Percentiles rank a stretch among this genome's conserved stretches.
Conservation (phyloP, 352 stramenopile species). For the Globisporangium cederbergense region DNA sequence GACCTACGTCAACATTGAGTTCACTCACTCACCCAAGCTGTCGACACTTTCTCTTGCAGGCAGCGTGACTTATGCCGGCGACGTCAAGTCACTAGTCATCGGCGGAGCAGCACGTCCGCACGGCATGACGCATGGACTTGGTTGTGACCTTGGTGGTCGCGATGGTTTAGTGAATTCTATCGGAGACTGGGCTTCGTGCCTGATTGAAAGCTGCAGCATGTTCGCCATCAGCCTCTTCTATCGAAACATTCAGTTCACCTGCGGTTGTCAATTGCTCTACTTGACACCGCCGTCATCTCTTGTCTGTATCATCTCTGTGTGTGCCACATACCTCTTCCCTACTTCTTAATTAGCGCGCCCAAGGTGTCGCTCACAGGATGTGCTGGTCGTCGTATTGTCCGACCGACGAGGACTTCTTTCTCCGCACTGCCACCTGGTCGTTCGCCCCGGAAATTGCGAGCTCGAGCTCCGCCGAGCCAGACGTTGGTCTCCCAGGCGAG, state of each 20-base stretch:
- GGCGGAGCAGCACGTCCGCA: background rate
- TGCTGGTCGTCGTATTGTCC: constrained; percentile 19
- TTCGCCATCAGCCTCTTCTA: background rate
- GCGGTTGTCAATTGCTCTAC: constrained; percentile 33
- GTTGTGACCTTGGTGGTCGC: no score
- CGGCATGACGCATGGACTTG: no score
- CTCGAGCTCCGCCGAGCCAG: constrained; percentile 7
- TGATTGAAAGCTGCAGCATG: background rate
- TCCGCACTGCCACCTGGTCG: constrained; percentile 4
- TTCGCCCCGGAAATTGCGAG: background rate
- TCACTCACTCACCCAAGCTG: no score
- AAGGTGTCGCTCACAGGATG: constrained; percentile 8
- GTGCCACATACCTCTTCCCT: background rate
- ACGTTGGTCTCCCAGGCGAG: background rate
- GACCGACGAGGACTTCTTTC: constrained; percentile 18
- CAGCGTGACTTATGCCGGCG: background rate
- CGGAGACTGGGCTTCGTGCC: background rate
- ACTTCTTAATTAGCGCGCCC: no score
- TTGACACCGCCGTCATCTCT: background rate
- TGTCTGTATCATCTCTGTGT: background rate
- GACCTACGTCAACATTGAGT: background rate
- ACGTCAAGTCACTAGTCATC: background rate
- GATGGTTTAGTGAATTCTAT: no score
- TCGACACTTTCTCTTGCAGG: background rate
- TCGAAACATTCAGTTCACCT: constrained; percentile 2